Conservation (phyloP, 768 basidiomycete genomes). For the Leucocoprinus birnbaumii region DNA sequence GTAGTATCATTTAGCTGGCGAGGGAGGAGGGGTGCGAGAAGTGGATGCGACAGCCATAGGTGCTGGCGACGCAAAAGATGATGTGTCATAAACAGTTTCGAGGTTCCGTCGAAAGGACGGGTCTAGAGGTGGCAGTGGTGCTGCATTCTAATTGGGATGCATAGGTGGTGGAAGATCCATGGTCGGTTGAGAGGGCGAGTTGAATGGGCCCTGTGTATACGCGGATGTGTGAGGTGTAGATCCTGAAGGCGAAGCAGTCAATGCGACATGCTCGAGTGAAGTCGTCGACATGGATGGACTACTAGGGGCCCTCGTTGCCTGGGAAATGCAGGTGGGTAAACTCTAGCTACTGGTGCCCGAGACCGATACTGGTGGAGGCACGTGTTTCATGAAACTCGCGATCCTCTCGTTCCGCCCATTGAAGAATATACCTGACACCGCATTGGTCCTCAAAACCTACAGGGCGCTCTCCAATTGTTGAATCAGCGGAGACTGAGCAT, state of each 20-base stretch:
- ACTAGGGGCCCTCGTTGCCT: constrained; percentile 20
- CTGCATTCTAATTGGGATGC: constrained; percentile 51
- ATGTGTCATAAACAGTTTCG: constrained; percentile 18
- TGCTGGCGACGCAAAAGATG: no score
- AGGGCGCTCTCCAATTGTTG: constrained; percentile 70
- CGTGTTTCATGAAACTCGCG: no score
- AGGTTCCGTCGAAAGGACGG: constrained; percentile 14
- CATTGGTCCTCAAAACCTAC: constrained; percentile 67
- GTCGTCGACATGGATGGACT: constrained; percentile 40
- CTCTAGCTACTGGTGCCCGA: no score
- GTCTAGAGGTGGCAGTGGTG: constrained; percentile 10
- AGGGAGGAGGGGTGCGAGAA: constrained; percentile 3
- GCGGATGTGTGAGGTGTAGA: no score
- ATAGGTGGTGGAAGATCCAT: constrained; percentile 41
- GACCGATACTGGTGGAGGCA: no score
- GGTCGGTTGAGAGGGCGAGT: no score
- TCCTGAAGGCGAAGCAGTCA: constrained; percentile 29
- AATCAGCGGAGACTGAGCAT: constrained; percentile 65
- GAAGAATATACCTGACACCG: constrained; percentile 29
- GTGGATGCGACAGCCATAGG: no score
- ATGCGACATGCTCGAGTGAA: constrained; percentile 45
- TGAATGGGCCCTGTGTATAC: no score
- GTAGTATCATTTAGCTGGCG: neutral
- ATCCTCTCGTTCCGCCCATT: neutral
- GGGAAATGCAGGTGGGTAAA: constrained; percentile 30